Conservation (phyloP, 352 stramenopile genomes). For the Phytophthora foliorum region DNA sequence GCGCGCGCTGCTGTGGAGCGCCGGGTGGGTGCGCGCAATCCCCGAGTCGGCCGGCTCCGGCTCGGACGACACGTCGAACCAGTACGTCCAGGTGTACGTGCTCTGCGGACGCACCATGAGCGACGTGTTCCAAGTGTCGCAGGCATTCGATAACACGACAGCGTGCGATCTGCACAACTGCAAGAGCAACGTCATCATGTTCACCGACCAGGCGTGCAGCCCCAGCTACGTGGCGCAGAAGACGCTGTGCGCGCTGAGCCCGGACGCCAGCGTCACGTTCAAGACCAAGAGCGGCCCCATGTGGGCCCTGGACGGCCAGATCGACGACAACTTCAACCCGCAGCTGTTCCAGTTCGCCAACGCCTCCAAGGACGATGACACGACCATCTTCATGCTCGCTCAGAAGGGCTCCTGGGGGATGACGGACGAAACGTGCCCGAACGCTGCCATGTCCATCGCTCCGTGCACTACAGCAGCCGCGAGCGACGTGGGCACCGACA, state of each 20-base stretch:
- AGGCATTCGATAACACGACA: constrained; percentile 26
- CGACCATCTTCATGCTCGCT: constrained; percentile 37
- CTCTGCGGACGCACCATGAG: constrained; percentile 52
- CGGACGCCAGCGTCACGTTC: constrained; percentile 5
- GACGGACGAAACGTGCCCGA: constrained; percentile 32
- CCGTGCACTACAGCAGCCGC: constrained; percentile 33
- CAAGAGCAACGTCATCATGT: constrained; percentile 45
- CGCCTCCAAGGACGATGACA: background rate
- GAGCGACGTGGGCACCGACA: constrained; percentile 7
- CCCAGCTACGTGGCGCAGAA: constrained; percentile 16
- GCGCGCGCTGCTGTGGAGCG: constrained; percentile 53
- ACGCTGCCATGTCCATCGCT: constrained; percentile 38
- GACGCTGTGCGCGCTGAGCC: constrained; percentile 37
- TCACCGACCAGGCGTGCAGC: constrained; percentile 33
- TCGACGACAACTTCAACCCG: constrained; percentile 47
- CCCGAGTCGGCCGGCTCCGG: background rate
- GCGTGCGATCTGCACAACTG: constrained; percentile 37
- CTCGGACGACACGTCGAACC: constrained; percentile 1
- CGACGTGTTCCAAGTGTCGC: constrained; percentile 37
- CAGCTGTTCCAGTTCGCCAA: constrained; percentile 35
- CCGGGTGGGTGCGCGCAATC: constrained; percentile 38
- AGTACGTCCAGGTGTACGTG: constrained; percentile 56
- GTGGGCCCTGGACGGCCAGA: constrained; percentile 45
- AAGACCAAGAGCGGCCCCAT: constrained; percentile 22
- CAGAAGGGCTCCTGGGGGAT: constrained; percentile 37